These are phyloP conservation scores for Nematocida parisii DNA, from an alignment of 371 early-diverging fungal species.

Conservation along the genomic window DNA sequence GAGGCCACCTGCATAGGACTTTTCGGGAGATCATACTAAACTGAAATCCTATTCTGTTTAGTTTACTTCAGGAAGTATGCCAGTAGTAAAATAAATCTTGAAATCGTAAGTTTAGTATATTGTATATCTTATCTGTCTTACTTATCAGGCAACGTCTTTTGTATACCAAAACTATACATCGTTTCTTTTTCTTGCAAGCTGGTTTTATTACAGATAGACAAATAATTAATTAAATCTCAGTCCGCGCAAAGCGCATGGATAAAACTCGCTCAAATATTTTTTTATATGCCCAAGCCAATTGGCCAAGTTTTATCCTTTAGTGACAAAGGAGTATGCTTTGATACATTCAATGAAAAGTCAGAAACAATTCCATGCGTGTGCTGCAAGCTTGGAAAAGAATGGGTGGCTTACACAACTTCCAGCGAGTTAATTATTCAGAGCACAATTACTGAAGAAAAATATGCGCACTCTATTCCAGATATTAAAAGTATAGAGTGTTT, in stretches of 20 bases:
- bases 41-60: background rate
- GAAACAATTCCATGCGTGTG: conserved; percentile 43
- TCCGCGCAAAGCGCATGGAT: background rate
- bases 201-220: too few species aligned
- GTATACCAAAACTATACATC: too few species aligned
- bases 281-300: conserved; percentile 21
- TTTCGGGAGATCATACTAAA: conserved; percentile 44
- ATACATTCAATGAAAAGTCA: conserved; percentile 61
- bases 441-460: conserved; percentile 21
- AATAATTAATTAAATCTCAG: too few species aligned
- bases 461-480: conserved; percentile 27
- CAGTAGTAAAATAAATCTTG: too few species aligned
- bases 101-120: too few species aligned
- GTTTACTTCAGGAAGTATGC: too few species aligned
- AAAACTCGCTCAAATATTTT: conserved; percentile 24
- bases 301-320: conserved; percentile 60
- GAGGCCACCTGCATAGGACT: conserved; percentile 44
- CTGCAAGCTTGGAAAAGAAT: conserved; percentile 52
- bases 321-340: conserved; percentile 64
- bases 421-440: conserved; percentile 43
- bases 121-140: too few species aligned
- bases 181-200: background rate
- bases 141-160: too few species aligned
- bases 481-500: conserved; percentile 62
- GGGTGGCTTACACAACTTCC: conserved; percentile 38